Percentiles rank a stretch among this genome's conserved stretches.
Evolutionary conservation across 495 filamentous ascomycete genomes (phyloP).

Genomic region (Clavariopsis aquatica): DNA sequence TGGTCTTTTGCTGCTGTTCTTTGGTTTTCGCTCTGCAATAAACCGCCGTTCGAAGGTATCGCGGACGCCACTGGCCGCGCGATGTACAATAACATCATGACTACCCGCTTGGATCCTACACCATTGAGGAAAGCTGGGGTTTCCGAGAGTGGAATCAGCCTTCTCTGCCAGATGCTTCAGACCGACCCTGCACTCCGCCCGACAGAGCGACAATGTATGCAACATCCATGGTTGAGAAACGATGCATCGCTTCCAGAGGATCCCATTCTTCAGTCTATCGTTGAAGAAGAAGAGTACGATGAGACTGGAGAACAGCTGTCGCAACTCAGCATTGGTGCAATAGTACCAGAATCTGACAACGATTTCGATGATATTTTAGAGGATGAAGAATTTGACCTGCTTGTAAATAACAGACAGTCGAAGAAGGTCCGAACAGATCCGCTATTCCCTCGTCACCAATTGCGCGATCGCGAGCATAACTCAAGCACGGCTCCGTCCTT

Average conservation of each 20-base stretch:
- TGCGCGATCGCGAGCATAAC: slow-evolving; percentile 36
- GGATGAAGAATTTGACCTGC: slow-evolving; percentile 30
- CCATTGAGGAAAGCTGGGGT: slow-evolving; percentile 59
- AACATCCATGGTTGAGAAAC: slow-evolving; percentile 66
- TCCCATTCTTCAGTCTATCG: slow-evolving; percentile 49
- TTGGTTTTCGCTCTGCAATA: slow-evolving; percentile 72
- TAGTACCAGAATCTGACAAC: slow-evolving; percentile 44
- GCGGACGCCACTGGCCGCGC: slow-evolving; percentile 57
- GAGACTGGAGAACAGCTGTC: slow-evolving; percentile 59
- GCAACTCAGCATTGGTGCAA: slow-evolving; percentile 65
- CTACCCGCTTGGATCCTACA: slow-evolving; percentile 60
- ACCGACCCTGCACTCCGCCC: slow-evolving; percentile 69
- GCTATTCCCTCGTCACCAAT: slow-evolving; percentile 38
- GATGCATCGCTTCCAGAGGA: slow-evolving; percentile 47
- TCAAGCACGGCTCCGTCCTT: slow-evolving; percentile 43
- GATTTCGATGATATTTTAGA: slow-evolving; percentile 41
- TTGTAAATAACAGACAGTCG: slow-evolving; percentile 38
- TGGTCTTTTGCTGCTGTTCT: slow-evolving; percentile 94
- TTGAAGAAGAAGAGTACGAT: slow-evolving; percentile 53
- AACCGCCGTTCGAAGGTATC: slow-evolving; percentile 75
- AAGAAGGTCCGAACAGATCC: slow-evolving; percentile 43
- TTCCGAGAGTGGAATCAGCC: slow-evolving; percentile 66
- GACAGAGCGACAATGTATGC: slow-evolving; percentile 61
- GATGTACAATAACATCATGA: slow-evolving; percentile 85
- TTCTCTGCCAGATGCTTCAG: slow-evolving; percentile 75